Conservation (phyloP, 73 alveolate species). For the Diophrys appendiculata region DNA sequence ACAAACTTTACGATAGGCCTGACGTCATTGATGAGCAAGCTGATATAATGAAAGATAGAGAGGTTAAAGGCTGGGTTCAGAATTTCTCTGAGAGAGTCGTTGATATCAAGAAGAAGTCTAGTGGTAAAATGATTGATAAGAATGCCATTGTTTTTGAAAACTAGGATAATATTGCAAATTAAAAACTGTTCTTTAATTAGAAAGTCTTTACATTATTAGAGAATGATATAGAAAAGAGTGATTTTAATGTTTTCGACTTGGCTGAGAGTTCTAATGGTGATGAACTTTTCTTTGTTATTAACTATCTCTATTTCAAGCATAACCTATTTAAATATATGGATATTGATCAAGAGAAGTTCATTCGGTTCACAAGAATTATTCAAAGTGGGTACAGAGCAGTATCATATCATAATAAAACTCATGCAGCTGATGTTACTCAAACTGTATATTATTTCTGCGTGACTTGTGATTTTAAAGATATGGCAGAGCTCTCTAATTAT, state of each 20-base stretch:
- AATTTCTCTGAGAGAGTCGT: background rate
- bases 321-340: slow-evolving; percentile 9
- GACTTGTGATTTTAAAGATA: slow-evolving; percentile 22
- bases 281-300: slow-evolving; percentile 19
- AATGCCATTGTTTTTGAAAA: too few relatives aligned
- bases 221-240: background rate
- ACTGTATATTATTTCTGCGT: slow-evolving; percentile 28
- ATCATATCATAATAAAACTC: slow-evolving; percentile 41
- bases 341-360: slow-evolving; percentile 12
- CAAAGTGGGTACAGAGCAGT: slow-evolving; percentile 22
- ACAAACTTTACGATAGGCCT: background rate
- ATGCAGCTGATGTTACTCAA: slow-evolving; percentile 44
- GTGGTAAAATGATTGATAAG: background rate
- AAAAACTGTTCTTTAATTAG: background rate
- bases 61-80: background rate
- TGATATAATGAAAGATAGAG: background rate
- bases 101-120: background rate
- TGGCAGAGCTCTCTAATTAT: slow-evolving; percentile 19
- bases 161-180: background rate
- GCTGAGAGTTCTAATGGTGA: slow-evolving; percentile 16
- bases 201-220: background rate
- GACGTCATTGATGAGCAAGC: background rate
- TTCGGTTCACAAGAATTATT: slow-evolving; percentile 13
- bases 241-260: slow-evolving; percentile 27
- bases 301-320: slow-evolving; percentile 14